Base-by-base conservation (phyloP, 176 grass and related monocot genomes). In the Musa schizocarpa region DNA sequence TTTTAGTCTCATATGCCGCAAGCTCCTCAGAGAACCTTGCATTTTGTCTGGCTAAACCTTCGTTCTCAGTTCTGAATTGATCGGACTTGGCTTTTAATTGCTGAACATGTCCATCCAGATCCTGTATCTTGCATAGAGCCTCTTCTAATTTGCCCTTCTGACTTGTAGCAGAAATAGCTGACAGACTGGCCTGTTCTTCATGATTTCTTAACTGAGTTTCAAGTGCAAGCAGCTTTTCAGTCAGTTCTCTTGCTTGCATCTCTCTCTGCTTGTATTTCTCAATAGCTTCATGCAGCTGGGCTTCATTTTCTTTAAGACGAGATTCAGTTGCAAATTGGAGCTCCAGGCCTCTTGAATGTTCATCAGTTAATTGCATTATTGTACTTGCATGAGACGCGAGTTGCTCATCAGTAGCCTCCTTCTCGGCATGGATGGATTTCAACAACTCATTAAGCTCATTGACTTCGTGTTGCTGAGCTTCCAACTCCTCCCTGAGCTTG, bases 161-260 rank as follows among this genome's bases (percentile, higher is more conserved):
- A 65, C 62, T 84, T 82, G 84, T 85, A 85, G 82, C 85, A 85
- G 51, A 19, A 7, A 77, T 54, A 81, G 86, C 76, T 79, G 81
- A 81, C 83, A 88, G 86, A 27, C 81, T 84, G 75, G 79, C 83
- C 54, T 88, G 89, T 69, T 90, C 90, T 79, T 88, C 78, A 25
- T 88, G 88, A 82, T 81, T 85, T 55, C 83, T 85, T 52, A 90
- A 74, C 79, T 97, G 84, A 20, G 27, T 16, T 86, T 86, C 81
- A 54, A 84, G 75, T 27, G 75, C 73, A 86, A 78, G 65, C 12
- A 90, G 65, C 23, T 79, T 79, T 14, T 79, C 77, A 69, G 14
- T 68, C 76, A 69, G 34, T 16, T 69, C 23, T 54, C 63, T 54
- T 59, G 50, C 50, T 34, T 77, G 61, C 26, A 21, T 16, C 53